Evolutionary conservation across 192 early-diverging fungal genomes (phyloP).

Genomic region (Coemansia sp.): DNA sequence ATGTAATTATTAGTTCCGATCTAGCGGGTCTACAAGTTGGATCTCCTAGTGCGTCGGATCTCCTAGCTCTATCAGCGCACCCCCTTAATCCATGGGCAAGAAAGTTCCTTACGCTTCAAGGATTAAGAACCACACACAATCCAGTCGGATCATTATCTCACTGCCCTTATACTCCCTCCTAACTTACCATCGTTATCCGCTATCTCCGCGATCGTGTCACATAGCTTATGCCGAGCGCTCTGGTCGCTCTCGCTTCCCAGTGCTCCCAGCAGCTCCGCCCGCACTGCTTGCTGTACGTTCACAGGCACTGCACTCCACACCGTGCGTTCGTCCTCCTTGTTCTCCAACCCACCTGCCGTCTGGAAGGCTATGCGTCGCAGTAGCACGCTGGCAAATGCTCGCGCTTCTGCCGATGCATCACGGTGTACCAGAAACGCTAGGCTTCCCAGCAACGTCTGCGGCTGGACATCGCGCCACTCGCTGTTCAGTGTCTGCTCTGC

Average conservation of each 20-base stretch:
- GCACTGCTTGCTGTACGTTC: constrained; percentile 64
- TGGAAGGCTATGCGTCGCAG: constrained; percentile 67
- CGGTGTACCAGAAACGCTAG: constrained; percentile 58
- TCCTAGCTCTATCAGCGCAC: too few species aligned
- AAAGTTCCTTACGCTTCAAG: neutral
- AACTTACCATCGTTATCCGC: constrained; percentile 59
- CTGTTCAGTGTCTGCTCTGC: constrained; percentile 64
- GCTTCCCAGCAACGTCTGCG: constrained; percentile 59
- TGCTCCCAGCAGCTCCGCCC: constrained; percentile 75
- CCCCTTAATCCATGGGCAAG: neutral
- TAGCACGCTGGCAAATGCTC: constrained; percentile 67
- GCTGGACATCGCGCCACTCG: constrained; percentile 61
- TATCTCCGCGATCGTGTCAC: constrained; percentile 91
- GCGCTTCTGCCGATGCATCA: constrained; percentile 57
- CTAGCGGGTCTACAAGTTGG: neutral
- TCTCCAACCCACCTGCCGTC: constrained; percentile 23
- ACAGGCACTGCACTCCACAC: constrained; percentile 75
- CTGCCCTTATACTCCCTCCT: neutral
- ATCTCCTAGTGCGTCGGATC: neutral
- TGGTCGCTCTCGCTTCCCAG: constrained; percentile 72
- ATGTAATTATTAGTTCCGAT: neutral
- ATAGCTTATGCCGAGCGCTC: constrained; percentile 85
- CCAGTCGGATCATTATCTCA: too few species aligned
- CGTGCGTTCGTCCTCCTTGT: constrained; percentile 56
- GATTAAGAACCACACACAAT: neutral